Percentiles rank a stretch among this genome's conserved stretches.
phyloP scores from a whole-genome alignment of 805 yeast species.

The Ogataea pilisensis region DNA sequence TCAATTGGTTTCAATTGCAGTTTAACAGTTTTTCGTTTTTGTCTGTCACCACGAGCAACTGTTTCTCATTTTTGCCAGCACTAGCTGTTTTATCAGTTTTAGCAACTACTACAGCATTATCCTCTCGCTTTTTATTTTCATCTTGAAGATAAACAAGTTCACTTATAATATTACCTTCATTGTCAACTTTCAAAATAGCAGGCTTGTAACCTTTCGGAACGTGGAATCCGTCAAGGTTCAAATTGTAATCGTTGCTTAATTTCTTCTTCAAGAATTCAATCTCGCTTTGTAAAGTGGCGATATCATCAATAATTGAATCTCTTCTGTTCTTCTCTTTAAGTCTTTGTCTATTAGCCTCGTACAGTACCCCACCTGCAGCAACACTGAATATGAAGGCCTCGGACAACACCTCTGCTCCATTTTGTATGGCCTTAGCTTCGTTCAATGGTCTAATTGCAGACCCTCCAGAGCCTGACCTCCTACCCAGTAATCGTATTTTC shows the following conservation, averaged over 20 bases:
- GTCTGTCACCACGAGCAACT: no score
- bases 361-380: conserved; percentile 71
- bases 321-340: conserved; percentile 58
- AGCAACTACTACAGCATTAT: not conserved
- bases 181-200: conserved; percentile 36
- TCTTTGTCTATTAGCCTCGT: conserved; percentile 65
- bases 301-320: conserved; percentile 69
- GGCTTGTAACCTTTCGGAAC: conserved; percentile 48
- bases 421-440: conserved; percentile 76
- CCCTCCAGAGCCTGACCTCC: conserved; percentile 41
- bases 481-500: conserved; percentile 57
- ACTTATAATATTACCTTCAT: conserved; percentile 14
- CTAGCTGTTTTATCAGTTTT: no score
- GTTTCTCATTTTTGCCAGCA: not conserved
- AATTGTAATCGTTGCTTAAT: conserved; percentile 35
- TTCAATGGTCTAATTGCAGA: conserved; percentile 67
- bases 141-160: not conserved
- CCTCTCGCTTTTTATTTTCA: not conserved
- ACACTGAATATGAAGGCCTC: conserved; percentile 76
- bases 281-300: conserved; percentile 64
- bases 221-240: conserved; percentile 42
- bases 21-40: no score
- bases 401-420: conserved; percentile 74
- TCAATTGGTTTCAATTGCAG: no score
- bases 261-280: conserved; percentile 53